These are phyloP conservation scores for Zanthoxylum bungeanum DNA, from an alignment of 345 rosid species.

Conservation along the genomic window DNA sequence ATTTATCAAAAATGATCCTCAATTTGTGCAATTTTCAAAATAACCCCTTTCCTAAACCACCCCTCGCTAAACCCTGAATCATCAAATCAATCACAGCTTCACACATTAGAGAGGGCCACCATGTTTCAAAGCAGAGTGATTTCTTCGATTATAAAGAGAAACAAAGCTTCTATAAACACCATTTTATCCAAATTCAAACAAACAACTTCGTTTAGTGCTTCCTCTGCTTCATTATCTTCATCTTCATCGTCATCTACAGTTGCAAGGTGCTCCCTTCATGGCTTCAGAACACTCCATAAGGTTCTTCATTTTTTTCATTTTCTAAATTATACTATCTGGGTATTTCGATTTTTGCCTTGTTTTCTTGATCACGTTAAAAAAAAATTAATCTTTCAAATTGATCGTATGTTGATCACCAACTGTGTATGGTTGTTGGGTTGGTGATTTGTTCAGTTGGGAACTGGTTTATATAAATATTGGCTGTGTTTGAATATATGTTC, in stretches of 20 bases:
- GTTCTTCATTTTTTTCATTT: slow-evolving; percentile 22
- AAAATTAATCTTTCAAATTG: not conserved
- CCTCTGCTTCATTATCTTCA: slow-evolving; percentile 29
- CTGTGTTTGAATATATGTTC: not conserved
- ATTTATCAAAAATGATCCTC: not conserved
- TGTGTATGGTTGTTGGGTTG: no score
- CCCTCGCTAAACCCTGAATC: not conserved
- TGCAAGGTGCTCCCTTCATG: slow-evolving; percentile 34
- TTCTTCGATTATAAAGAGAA: slow-evolving; percentile 55
- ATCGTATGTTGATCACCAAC: not conserved
- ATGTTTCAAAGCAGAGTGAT: slow-evolving; percentile 51
- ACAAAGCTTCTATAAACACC: slow-evolving; percentile 30
- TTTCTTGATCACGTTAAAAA: not conserved
- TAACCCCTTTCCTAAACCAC: not conserved
- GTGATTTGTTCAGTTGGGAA: not conserved
- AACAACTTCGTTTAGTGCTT: slow-evolving; percentile 25
- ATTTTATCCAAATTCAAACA: slow-evolving; percentile 29
- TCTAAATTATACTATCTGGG: not conserved
- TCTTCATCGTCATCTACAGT: slow-evolving; percentile 29
- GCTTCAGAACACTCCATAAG: slow-evolving; percentile 44
- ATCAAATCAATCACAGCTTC: not conserved
- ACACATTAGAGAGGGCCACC: not conserved
- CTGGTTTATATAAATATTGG: not conserved
- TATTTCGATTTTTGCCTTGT: not conserved
- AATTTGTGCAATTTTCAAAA: not conserved